Evolutionary conservation across 176 grass and related monocot species (phyloP), one percentile per base, ranked within the genome.

Genomic region (Carex parvula): DNA sequence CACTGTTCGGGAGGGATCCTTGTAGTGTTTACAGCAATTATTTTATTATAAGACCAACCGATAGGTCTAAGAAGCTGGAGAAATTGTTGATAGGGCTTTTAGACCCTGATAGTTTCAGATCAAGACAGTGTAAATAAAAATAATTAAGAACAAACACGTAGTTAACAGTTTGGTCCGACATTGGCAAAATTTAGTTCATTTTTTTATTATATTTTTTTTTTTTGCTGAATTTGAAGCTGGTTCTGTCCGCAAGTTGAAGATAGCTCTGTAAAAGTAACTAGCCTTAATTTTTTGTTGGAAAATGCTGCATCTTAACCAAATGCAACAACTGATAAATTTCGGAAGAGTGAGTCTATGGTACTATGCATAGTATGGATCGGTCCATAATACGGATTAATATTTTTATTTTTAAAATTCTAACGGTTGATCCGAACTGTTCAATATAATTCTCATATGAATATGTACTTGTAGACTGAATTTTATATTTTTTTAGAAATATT

Each of bases 91-190:
- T 91, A 80, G 89, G 87, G 83, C 93, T 93, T 84, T 87, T 99
- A 69, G 88, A 92, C 81, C 84, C 88, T 82, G 91, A 89, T 67
- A 94, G 91, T 58, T 99, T 99, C 88, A 93, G 96, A 82, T 84
- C 89, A 84, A 99, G 87, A 87, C 96, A 99, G 74, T 99, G 96
- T 98, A 93, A 88, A 98, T 98, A 93, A 86, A 64, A 73, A 79
- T 41, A 86, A 39, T 54, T 32, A 26, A 24, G 73, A 79, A 63
- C 50, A 64, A 62, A 46, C 46, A 21, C 63, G 50, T 60, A 59
- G 74, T 77, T 73, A 77, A 42, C 60, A 79, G 75, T 55, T 86
- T 86, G 66, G 60, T 81, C 18, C 9, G 44, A 64, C 4, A 18
- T 44, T 12, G 53, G 5, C 11, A n/a, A 79, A 14, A 59, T 79